phyloP scores from a whole-genome alignment of 2,329 filamentous ascomycete species.

The Helicocarpus griseus region DNA sequence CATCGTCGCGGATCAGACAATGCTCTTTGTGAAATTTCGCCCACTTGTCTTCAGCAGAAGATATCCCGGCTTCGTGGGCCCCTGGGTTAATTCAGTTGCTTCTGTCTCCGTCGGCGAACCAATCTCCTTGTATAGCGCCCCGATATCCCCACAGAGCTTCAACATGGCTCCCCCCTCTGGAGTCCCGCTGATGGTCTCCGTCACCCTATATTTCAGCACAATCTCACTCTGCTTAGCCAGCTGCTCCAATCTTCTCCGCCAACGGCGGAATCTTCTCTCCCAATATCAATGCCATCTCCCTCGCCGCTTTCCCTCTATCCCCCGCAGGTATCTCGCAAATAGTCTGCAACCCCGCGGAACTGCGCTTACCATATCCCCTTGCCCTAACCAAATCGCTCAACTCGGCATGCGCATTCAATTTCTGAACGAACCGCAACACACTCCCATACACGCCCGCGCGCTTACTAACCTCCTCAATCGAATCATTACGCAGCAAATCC shows the following conservation, averaged over 20 bases:
- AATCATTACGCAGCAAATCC: conserved; percentile 34
- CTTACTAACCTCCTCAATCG: conserved; percentile 27
- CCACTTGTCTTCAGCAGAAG: conserved; percentile 13
- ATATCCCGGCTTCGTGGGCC: conserved; percentile 9
- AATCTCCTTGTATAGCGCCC: conserved; percentile 19
- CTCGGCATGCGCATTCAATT: conserved; percentile 23
- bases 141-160: conserved; percentile 24
- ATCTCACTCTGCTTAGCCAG: conserved; percentile 24
- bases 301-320: too few relatives aligned
- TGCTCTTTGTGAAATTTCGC: conserved; percentile 24
- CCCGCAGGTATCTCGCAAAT: conserved; percentile 20
- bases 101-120: neutral
- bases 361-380: conserved; percentile 25
- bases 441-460: conserved; percentile 27
- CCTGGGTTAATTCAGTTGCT: neutral
- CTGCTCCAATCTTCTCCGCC: conserved; percentile 16
- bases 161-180: conserved; percentile 23
- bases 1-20: conserved; percentile 28
- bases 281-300: conserved; percentile 4
- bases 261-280: conserved; percentile 9
- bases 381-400: conserved; percentile 25
- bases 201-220: conserved; percentile 18
- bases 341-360: conserved; percentile 26
- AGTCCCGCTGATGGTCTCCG: conserved; percentile 14
- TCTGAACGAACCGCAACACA: conserved; percentile 32